A percentile compares a stretch with the other conserved stretches of the same genome.
These are phyloP conservation scores for Rhodomyrtus tomentosa DNA, from an alignment of 345 rosid species.

Conservation along the genomic window DNA sequence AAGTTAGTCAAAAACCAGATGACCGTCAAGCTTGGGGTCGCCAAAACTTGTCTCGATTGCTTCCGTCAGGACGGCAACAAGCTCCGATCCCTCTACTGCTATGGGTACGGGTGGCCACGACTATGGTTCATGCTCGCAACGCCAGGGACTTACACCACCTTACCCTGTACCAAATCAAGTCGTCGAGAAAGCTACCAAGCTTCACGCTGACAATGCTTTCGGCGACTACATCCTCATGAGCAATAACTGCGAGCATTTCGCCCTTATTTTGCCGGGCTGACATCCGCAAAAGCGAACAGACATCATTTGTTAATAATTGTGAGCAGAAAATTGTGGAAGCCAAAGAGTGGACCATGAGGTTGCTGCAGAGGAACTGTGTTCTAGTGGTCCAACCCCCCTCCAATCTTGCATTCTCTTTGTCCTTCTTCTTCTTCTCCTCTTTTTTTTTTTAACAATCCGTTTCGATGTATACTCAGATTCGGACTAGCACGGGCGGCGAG, in stretches of 20 bases:
- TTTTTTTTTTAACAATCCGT: not conserved
- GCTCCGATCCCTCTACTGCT: not conserved
- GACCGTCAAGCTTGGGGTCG: not conserved
- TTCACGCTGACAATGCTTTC: not conserved
- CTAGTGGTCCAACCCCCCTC: not conserved
- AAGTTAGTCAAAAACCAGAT: not conserved
- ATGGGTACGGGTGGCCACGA: not conserved
- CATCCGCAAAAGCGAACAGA: constrained; percentile 14
- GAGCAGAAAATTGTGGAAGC: constrained; percentile 31
- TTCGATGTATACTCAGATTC: not conserved
- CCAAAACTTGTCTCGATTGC: not conserved
- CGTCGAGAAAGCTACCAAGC: not conserved
- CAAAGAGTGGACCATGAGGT: not conserved
- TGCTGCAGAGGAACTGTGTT: not conserved
- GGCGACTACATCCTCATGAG: not conserved
- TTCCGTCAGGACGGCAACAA: not conserved
- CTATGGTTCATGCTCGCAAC: not conserved
- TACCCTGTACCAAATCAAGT: not conserved
- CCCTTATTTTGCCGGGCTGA: not conserved
- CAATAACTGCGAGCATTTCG: not conserved
- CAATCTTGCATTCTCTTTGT: not conserved
- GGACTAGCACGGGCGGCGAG: not conserved
- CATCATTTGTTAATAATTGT: constrained; percentile 35
- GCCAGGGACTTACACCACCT: not conserved
- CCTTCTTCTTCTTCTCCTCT: no score